Percentiles rank a stretch among this genome's conserved stretches.
phyloP scores from a whole-genome alignment of 495 filamentous ascomycete genomes.

The Lineolata rhizophorae region DNA sequence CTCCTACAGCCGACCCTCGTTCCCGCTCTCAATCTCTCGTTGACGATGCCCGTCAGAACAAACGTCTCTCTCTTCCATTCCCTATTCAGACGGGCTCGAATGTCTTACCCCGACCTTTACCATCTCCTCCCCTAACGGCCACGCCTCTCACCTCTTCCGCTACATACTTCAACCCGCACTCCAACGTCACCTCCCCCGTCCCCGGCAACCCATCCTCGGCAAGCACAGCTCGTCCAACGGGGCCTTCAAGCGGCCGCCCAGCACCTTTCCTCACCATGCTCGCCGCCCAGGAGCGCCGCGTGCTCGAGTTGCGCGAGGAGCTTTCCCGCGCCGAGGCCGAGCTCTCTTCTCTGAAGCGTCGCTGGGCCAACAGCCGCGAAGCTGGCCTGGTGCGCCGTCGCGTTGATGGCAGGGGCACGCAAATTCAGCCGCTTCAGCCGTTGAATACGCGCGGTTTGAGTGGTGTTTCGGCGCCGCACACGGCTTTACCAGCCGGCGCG shows the following conservation, averaged over 20 bases:
- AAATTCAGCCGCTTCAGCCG: constrained; percentile 27
- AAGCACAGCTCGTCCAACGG: too few species aligned
- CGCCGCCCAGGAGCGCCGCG: constrained; percentile 79
- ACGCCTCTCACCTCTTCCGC: too few species aligned
- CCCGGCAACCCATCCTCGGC: constrained; percentile 62
- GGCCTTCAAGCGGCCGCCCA: too few species aligned
- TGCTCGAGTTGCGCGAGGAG: constrained; percentile 81
- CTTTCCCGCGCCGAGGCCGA: constrained; percentile 59
- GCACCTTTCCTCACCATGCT: constrained; percentile 56
- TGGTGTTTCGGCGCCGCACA: too few species aligned
- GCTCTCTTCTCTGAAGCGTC: constrained; percentile 53
- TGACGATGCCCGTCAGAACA: constrained; percentile 32
- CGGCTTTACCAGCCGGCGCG: too few species aligned
- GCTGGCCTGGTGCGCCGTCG: constrained; percentile 48
- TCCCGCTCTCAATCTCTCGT: constrained; percentile 10
- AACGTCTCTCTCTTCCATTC: constrained; percentile 63
- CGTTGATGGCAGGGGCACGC: constrained; percentile 34
- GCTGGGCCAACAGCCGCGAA: constrained; percentile 52
- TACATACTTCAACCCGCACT: constrained; percentile 24
- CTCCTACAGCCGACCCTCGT: too few species aligned
- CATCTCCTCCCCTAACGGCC: constrained; percentile 1
- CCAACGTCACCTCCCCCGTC: constrained; percentile 30
- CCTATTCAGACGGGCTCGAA: constrained; percentile 29
- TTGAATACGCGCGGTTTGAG: constrained; percentile 11
- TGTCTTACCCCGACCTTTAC: constrained; percentile 9